Base-by-base conservation (phyloP, 2,329 filamentous ascomycete genomes). In the Trichophyton benhamiae region DNA sequence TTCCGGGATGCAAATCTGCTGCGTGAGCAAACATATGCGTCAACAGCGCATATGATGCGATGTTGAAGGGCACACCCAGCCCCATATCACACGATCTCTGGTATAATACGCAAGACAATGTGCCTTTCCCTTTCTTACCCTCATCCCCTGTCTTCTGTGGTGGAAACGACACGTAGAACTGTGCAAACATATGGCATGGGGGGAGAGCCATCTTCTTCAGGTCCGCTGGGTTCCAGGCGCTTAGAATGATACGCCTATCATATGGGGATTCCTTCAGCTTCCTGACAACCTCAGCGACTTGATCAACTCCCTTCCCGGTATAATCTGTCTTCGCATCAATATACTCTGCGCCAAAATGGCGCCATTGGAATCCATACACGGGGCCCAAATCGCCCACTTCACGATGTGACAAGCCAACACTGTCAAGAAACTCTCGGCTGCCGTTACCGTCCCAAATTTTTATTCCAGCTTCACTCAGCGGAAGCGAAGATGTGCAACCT, bases 391-490 rank as follows among this genome's bases (percentile, higher is more conserved):
- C 94, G 66, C 94, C 94, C 20, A 86, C 88, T 59, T 84, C 89
- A 63, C 92, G 89, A 71, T 96, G 85, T 0, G 80, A 79, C 5
- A 97, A 82, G 0, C 92, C 92, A 0, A 94, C 82, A 65, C 80
- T 86, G 77, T 99, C 92, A 42, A 99, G 87, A 73, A 88, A 97
- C 70, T 86, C 87, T 68, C 94, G 88, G 55, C 87, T 91, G 49
- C 92, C 94, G 72, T 99, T 99, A 68, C 91, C 92, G 72, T 99
- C 94, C 94, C 94, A 99, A 72, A 99, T 99, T 76, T 95, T 95
- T 69, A 99, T 86, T 33, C 91, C 90, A 1, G 86, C 85, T 11
- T 86, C 85, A 63, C 84, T 86, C 2, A 99, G 84, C 0, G 90
- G 79, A 3, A 84, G 76, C 1, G 89, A 91, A 0, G 89, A 90